These are phyloP conservation scores for Syzygium malaccense DNA, from an alignment of 441 rosid genomes.

Conservation along the genomic window DNA sequence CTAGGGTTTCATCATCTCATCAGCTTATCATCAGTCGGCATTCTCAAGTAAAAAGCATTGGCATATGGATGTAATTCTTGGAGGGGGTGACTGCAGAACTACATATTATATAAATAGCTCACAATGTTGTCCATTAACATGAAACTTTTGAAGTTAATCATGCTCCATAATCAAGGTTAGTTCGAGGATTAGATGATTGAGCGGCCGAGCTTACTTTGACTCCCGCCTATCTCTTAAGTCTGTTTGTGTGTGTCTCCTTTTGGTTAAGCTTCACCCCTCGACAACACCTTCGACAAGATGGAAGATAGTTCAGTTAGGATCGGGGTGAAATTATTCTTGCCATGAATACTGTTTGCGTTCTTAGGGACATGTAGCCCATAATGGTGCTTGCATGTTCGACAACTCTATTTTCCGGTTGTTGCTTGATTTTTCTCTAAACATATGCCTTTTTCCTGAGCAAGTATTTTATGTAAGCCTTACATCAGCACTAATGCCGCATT, in stretches of 20 bases:
- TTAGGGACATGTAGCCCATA: conserved; percentile 27
- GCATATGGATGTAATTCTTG: not conserved
- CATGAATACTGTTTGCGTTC: conserved; percentile 12
- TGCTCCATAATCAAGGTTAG: not conserved
- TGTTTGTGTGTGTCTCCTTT: not conserved
- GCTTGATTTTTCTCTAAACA: not conserved
- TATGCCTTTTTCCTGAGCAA: not conserved
- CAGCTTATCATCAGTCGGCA: not conserved
- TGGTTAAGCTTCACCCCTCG: not conserved
- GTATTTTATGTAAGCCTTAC: conserved; percentile 2
- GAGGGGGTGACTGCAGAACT: not conserved
- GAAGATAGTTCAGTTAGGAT: conserved; percentile 9
- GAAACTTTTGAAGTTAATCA: not conserved
- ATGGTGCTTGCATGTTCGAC: conserved; percentile 21
- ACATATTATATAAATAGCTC: not conserved
- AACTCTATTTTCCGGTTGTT: not conserved
- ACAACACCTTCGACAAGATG: conserved; percentile 15
- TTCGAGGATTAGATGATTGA: not conserved
- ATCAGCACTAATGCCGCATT: not conserved
- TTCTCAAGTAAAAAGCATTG: not conserved
- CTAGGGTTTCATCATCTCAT: not conserved
- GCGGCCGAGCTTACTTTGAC: not conserved
- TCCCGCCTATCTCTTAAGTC: not conserved
- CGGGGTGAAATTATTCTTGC: conserved; percentile 22
- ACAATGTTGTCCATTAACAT: not conserved